Evolutionary conservation across 2,329 filamentous ascomycete species (phyloP), one percentile per base, ranked within the genome.

Genomic region (Colletotrichum spinosum): DNA sequence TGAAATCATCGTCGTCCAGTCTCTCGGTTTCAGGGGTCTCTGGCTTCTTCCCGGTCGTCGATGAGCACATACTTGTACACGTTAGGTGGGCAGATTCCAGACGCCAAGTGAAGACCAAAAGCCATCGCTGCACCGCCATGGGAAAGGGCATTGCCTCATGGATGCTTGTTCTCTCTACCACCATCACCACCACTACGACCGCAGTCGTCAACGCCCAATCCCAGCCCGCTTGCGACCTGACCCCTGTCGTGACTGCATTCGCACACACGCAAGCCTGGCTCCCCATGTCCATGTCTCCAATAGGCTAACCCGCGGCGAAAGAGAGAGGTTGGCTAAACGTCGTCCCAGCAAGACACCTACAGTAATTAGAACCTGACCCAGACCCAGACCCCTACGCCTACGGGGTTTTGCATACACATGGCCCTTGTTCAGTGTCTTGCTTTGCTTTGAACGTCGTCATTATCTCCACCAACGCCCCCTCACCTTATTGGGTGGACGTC

Each of bases 401-500:
- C 25, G 25, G 25, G 38, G 51, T 3, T 33, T 42, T 33, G 41
- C 34, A 56, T 39, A 57, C 35, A 8, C 13, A 25, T 13, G 35
- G 55, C 12, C 45, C 55, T 46, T n/a, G 17, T 33, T 17, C 35
- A 38, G n/a, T 65, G 42, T 61, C 15, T 33, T 56, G 39, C 57
- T 51, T 25, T 53, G 58, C 46, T 35, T 57, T n/a, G 52, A 35
- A 57, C 58, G 58, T 65, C 58, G 63, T 65, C 63, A 57, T 56
- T 49, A 12, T 55, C 52, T 54, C 51, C 57, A 55, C 62, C 25
- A 49, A 50, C 44, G 44, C 50, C 37, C 60, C 54, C 50, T 38
- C 38, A 9, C 15, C 15, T 17, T 46, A 17, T 48, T 35, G n/a
- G 8, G 37, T 11, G 12, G 35, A 33, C 5, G 8, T 8, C 25